Evolutionary conservation across 345 rosid species (phyloP), one percentile per base, ranked within the genome.

Genomic region (Physaria fendleri): DNA sequence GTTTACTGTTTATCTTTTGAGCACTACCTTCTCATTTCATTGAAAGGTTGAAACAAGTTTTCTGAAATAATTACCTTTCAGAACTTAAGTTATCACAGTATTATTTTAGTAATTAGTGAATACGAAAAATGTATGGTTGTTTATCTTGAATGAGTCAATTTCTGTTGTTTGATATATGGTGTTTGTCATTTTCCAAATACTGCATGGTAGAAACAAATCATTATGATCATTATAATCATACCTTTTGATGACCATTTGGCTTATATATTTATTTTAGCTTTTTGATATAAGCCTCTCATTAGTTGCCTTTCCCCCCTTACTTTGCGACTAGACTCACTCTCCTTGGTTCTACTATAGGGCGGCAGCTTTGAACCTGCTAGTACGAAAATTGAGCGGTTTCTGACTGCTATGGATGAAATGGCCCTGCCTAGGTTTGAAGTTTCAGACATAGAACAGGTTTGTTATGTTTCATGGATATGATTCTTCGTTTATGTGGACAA

Each of bases 391-490:
- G 66, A 68, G 70, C 65, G 62, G 57, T 85, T 85, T 79, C 66
- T 83, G 38, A 68, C 72, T 45, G 85, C 77, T 34, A 78, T 83
- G 85, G 90, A 83, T 66, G 90, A 79, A 69, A 76, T 83, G 84
- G 81, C 77, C 13, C 74, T 85, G 69, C 82, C 85, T 22, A 78
- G 78, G 59, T 85, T 85, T 78, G 87, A 78, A 21, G 66, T 62
- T 42, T 80, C 82, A 6, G 87, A 81, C 67, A 62, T 83, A 67
- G 77, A 82, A 47, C 83, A 82, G 87, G 89, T 79, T 55, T 25
- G 39, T 17, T 18, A 14, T 34, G 4, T 32, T 53, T 64, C n/a
- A 22, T 6, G n/a, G 14, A 11, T 35, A 5, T 35, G n/a, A n/a
- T n/a, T n/a, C n/a, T n/a, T n/a, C n/a, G n/a, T n/a, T n/a, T n/a